These are phyloP conservation scores for Gautieria morchelliformis DNA, from an alignment of 768 basidiomycete genomes.

Conservation along the genomic window DNA sequence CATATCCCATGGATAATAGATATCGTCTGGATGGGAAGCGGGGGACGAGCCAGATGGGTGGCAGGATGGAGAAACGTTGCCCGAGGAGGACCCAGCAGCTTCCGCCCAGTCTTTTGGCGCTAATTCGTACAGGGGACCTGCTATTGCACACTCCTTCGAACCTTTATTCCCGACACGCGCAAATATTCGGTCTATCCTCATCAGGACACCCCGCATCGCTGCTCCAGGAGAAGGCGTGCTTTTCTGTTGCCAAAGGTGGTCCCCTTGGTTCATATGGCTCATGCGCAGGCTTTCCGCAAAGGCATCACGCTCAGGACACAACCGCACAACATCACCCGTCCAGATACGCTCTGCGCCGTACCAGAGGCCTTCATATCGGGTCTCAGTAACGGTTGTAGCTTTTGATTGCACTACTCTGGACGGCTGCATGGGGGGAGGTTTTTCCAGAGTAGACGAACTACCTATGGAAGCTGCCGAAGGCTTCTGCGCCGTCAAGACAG, in stretches of 20 bases:
- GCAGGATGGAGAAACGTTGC: not conserved
- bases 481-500: not conserved
- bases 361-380: constrained; percentile 74
- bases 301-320: constrained; percentile 20
- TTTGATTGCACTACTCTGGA: not conserved
- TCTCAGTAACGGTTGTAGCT: constrained; percentile 10
- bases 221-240: constrained; percentile 20
- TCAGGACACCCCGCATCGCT: constrained; percentile 54
- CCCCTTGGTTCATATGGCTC: not conserved
- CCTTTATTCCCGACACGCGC: constrained; percentile 30
- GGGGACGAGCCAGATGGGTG: not conserved
- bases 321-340: constrained; percentile 73
- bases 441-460: not conserved
- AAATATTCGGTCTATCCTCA: constrained; percentile 45
- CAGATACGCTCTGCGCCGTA: constrained; percentile 86
- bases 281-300: constrained; percentile 36
- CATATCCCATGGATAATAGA: not conserved
- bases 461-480: not conserved
- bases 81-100: not conserved
- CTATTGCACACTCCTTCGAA: constrained; percentile 47
- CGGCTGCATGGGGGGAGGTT: not conserved
- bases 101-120: constrained; percentile 20
- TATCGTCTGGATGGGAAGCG: not conserved
- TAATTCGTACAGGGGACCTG: constrained; percentile 69
- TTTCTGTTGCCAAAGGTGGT: not conserved